phyloP scores from a whole-genome alignment of 2,329 filamentous ascomycete genomes.

The Arthrobotrys musiformis region DNA sequence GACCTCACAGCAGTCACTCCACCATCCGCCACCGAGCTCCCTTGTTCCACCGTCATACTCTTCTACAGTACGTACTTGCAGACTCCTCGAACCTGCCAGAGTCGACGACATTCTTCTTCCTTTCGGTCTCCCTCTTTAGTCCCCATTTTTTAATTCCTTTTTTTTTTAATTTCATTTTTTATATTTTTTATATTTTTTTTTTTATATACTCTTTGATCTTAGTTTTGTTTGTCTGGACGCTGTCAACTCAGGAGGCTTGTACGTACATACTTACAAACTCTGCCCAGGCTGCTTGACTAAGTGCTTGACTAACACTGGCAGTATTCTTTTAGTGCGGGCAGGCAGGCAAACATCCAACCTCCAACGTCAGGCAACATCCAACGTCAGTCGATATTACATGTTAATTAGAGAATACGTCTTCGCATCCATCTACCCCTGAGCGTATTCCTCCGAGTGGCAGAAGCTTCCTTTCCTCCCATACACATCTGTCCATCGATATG shows the following conservation, averaged over 20 bases:
- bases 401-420: background rate
- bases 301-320: background rate
- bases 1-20: constrained; percentile 11
- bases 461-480: background rate
- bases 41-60: background rate
- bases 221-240: background rate
- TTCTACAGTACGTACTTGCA: too few relatives aligned
- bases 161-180: too few relatives aligned
- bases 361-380: background rate
- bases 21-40: background rate
- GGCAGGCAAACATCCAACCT: constrained; percentile 1
- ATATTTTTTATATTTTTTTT: too few relatives aligned
- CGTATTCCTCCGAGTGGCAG: background rate
- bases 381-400: too few relatives aligned
- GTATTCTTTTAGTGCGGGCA: background rate
- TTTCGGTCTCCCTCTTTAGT: background rate
- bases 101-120: background rate
- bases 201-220: too few relatives aligned
- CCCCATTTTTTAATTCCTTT: too few relatives aligned
- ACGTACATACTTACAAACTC: background rate
- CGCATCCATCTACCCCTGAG: too few relatives aligned
- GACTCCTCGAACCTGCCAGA: background rate
- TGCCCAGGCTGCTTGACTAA: background rate
- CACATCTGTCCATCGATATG: constrained; percentile 25
- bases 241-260: background rate